phyloP scores from a whole-genome alignment of 106 monocot genomes.

The Dendrobium huoshanense region DNA sequence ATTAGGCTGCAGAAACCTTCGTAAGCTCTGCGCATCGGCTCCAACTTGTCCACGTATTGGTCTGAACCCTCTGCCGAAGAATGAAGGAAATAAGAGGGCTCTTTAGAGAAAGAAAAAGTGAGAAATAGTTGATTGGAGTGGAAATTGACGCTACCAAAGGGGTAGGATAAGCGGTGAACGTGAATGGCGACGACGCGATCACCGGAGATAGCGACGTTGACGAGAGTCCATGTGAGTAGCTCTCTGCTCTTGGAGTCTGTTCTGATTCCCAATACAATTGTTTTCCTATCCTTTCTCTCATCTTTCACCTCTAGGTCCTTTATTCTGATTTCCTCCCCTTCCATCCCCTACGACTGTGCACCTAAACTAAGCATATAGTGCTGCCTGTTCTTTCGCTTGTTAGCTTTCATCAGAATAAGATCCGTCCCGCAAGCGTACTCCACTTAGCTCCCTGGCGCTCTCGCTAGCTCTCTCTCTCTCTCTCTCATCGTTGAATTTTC shows the following conservation, averaged over 20 bases:
- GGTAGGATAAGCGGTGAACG: constrained; percentile 41
- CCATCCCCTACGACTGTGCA: not conserved
- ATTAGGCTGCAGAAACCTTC: constrained; percentile 51
- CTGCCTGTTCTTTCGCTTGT: not conserved
- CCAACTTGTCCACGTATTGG: constrained; percentile 16
- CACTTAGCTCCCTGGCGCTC: too few relatives aligned
- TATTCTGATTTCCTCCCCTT: not conserved
- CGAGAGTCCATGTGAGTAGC: constrained; percentile 77
- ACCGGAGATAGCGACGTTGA: constrained; percentile 59
- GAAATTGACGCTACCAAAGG: constrained; percentile 1
- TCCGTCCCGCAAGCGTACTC: not conserved
- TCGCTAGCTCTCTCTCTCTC: too few relatives aligned
- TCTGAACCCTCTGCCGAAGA: not conserved
- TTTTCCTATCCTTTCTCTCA: constrained; percentile 16
- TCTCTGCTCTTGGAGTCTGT: constrained; percentile 66
- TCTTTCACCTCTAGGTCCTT: not conserved
- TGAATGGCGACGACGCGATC: constrained; percentile 78
- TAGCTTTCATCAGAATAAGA: not conserved
- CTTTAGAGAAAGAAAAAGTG: not conserved
- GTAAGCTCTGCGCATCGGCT: constrained; percentile 35
- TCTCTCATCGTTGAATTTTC: not conserved
- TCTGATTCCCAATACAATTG: constrained; percentile 53
- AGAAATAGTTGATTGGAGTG: not conserved
- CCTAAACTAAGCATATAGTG: not conserved
- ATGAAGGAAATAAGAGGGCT: not conserved